phyloP scores from a whole-genome alignment of 139 green algal genomes.

The Picochlorum costavermella region DNA sequence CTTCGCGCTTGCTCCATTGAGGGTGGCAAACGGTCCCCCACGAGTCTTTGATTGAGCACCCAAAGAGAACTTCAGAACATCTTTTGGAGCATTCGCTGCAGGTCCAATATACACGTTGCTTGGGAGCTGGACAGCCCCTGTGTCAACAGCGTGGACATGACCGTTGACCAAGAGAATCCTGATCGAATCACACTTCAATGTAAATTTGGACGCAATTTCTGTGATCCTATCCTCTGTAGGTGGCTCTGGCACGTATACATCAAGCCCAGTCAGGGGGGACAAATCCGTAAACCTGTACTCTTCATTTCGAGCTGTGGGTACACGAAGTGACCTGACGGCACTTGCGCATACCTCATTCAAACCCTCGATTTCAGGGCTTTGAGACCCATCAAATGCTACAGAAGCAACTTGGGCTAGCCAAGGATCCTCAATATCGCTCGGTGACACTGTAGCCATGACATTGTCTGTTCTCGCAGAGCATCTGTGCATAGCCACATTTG shows the following conservation, averaged over 20 bases:
- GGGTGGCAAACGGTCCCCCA: conserved; percentile 60
- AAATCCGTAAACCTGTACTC: conserved; percentile 85
- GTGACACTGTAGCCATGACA: conserved; percentile 1
- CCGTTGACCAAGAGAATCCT: conserved; percentile 50
- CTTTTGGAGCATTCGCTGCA: conserved; percentile 42
- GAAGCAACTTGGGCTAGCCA: conserved; percentile 24
- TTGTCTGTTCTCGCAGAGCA: background rate
- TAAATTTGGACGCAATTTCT: too few relatives aligned
- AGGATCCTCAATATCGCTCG: conserved; percentile 17
- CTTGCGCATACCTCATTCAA: conserved; percentile 27
- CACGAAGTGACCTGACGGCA: conserved; percentile 45
- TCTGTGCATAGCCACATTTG: too few relatives aligned
- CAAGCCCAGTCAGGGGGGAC: conserved; percentile 20
- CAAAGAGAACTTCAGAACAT: conserved; percentile 14
- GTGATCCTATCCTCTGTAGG: too few relatives aligned
- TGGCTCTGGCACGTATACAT: background rate
- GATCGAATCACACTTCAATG: background rate
- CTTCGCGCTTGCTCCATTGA: conserved; percentile 58
- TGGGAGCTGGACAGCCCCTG: conserved; percentile 33
- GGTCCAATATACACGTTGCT: conserved; percentile 50
- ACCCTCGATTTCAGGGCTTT: background rate
- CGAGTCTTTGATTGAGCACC: conserved; percentile 39
- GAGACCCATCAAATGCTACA: background rate
- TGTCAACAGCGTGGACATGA: conserved; percentile 13
- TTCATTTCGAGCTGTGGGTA: conserved; percentile 73